phyloP scores from a whole-genome alignment of 108 stramenopile species.

The Fistulifera pelliculosa region DNA sequence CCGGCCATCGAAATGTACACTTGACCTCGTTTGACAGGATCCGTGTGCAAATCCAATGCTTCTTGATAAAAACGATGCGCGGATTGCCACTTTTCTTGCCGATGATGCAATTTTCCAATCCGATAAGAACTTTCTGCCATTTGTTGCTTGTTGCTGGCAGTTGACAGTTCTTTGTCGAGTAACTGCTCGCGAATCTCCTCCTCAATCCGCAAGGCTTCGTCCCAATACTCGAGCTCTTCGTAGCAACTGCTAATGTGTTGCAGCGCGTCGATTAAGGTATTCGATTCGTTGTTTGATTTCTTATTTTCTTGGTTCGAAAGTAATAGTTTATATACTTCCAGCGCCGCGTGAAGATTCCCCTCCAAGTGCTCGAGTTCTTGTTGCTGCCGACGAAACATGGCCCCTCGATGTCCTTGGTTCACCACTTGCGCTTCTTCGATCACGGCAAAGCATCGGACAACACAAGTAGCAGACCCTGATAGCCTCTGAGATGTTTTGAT shows the following conservation, averaged over 20 bases:
- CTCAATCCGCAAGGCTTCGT: conserved; percentile 25
- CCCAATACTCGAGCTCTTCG: conserved; percentile 34
- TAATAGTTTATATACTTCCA: too few species aligned
- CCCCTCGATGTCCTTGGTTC: too few species aligned
- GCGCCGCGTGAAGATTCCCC: too few species aligned
- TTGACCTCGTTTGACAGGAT: conserved; percentile 11
- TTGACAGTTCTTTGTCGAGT: background rate
- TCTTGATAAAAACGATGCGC: conserved; percentile 23
- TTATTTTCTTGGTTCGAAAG: too few species aligned
- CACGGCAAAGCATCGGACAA: too few species aligned
- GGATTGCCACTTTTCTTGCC: conserved; percentile 14
- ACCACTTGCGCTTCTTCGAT: too few species aligned
- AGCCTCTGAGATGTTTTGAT: too few species aligned
- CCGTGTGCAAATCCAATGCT: conserved; percentile 22
- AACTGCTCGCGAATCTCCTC: conserved; percentile 7
- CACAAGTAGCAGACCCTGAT: too few species aligned
- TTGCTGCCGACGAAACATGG: too few species aligned
- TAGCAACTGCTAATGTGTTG: conserved; percentile 4
- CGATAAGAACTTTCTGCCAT: conserved; percentile 24
- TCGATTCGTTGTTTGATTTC: too few species aligned
- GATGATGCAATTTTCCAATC: conserved; percentile 32
- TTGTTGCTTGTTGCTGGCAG: conserved; percentile 11
- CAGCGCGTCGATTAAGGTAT: too few species aligned
- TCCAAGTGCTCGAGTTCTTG: too few species aligned
- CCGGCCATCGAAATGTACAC: conserved; percentile 35